Evolutionary conservation across 108 stramenopile species (phyloP).

Genomic region (Stephanodiscus triporus): DNA sequence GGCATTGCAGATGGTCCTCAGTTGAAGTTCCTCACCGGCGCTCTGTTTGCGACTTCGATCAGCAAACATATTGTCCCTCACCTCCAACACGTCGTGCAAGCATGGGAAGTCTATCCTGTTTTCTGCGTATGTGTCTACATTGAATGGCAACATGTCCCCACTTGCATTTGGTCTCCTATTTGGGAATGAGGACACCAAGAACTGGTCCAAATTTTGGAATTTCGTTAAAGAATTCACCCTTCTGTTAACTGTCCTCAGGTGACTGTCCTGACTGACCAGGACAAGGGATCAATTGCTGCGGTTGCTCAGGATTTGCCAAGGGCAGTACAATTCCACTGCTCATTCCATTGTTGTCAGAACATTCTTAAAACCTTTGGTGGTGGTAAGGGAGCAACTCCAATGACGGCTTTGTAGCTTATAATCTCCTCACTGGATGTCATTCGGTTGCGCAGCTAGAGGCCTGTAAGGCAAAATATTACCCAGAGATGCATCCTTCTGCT

Average conservation of each 20-base stretch:
- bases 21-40: too few species aligned
- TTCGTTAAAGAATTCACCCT: background rate
- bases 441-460: too few species aligned
- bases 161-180: background rate
- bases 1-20: too few species aligned
- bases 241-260: background rate
- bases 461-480: too few species aligned
- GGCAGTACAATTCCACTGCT: background rate
- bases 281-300: background rate
- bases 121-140: background rate
- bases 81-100: too few species aligned
- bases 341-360: background rate
- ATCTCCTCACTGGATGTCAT: too few species aligned
- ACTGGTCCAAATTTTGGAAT: conserved; percentile 1
- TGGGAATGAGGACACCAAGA: background rate
- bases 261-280: background rate
- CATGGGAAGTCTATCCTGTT: too few species aligned
- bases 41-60: too few species aligned
- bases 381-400: too few species aligned
- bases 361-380: background rate
- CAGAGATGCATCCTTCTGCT: too few species aligned
- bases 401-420: too few species aligned
- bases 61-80: too few species aligned
- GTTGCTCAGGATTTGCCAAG: background rate
- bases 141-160: conserved; percentile 3